These are phyloP conservation scores for Leishmania guyanensis DNA, from an alignment of 208 protist genomes.

Conservation along the genomic window DNA sequence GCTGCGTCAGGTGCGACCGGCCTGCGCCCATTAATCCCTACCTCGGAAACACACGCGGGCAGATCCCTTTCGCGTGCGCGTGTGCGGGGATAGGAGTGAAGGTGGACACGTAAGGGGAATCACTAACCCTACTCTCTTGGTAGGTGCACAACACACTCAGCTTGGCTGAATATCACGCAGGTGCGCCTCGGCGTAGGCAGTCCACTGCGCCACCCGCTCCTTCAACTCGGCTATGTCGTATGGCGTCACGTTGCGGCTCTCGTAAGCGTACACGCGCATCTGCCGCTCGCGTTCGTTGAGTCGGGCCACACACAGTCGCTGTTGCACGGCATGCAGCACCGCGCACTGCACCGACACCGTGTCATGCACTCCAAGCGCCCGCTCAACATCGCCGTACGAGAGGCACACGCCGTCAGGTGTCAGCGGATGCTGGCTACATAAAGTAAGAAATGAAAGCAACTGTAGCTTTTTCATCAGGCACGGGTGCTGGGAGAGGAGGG, in stretches of 20 bases:
- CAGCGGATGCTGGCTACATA: conserved; percentile 27
- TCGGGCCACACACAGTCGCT: conserved; percentile 45
- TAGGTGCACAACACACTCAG: neutral
- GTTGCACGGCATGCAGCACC: conserved; percentile 47
- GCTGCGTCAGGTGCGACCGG: neutral
- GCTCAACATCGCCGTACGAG: conserved; percentile 30
- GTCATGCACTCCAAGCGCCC: conserved; percentile 18
- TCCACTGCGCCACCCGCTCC: conserved; percentile 41
- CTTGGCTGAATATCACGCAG: conserved; percentile 35
- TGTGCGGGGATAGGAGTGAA: neutral
- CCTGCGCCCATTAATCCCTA: neutral
- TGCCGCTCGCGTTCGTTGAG: conserved; percentile 43
- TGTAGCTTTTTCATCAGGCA: conserved; percentile 33
- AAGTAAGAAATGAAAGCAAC: conserved; percentile 47
- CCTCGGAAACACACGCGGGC: neutral
- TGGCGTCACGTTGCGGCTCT: conserved; percentile 39
- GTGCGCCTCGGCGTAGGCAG: conserved; percentile 29
- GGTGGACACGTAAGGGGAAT: neutral
- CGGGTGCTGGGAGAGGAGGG: conserved; percentile 23
- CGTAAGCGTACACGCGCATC: conserved; percentile 44
- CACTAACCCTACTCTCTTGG: too few relatives aligned
- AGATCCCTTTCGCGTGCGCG: too few relatives aligned
- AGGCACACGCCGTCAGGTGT: conserved; percentile 21
- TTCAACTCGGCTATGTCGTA: conserved; percentile 38
- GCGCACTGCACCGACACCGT: conserved; percentile 42